A percentile compares a stretch with the other conserved stretches of the same genome.
Conservation (phyloP, 345 rosid species). For the Leavenworthia alabamica region DNA sequence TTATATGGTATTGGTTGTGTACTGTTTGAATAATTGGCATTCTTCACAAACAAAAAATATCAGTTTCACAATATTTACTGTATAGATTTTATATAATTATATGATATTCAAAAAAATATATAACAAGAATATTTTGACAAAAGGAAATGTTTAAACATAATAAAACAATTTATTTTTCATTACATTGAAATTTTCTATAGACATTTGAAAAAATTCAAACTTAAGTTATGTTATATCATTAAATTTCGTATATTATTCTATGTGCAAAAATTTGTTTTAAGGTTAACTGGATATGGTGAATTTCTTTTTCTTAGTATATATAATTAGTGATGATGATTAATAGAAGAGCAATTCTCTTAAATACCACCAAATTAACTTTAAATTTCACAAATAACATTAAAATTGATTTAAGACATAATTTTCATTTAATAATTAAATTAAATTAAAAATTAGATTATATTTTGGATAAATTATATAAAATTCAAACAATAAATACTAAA, state of each 20-base stretch:
- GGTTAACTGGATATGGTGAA: background rate
- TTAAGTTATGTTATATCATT: background rate
- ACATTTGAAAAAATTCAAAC: background rate
- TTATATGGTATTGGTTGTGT: background rate
- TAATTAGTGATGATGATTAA: background rate
- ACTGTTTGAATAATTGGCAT: constrained; percentile 5
- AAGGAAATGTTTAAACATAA: background rate
- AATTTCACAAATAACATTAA: too few relatives aligned
- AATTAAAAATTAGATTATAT: too few relatives aligned
- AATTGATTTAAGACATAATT: too few relatives aligned
- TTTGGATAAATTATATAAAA: too few relatives aligned
- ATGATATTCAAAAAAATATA: background rate
- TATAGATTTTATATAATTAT: background rate
- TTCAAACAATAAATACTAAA: too few relatives aligned
- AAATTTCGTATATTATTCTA: background rate
- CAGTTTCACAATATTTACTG: background rate
- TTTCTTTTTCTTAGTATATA: background rate
- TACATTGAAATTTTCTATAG: background rate
- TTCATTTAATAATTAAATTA: too few relatives aligned
- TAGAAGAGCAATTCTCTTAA: too few relatives aligned
- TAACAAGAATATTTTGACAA: background rate
- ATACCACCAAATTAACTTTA: too few relatives aligned
- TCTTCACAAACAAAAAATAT: constrained; percentile 23
- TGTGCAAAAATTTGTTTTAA: background rate
- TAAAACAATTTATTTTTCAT: background rate